Percentiles rank a stretch among this genome's conserved stretches.
These are phyloP conservation scores for Candida maesae DNA, from an alignment of 805 yeast genomes.

Conservation along the genomic window DNA sequence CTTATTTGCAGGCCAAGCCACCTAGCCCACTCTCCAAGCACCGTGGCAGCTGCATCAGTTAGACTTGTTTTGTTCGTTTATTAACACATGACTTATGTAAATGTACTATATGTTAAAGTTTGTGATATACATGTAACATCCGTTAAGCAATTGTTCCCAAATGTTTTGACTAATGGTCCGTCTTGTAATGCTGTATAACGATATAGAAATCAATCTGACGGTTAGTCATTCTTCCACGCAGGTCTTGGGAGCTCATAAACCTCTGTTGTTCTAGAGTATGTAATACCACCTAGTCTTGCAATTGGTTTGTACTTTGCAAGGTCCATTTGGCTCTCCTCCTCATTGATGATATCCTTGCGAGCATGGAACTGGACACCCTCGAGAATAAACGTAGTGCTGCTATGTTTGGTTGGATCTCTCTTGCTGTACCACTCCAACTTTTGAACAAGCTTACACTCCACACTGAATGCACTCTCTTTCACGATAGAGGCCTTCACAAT, in stretches of 20 bases:
- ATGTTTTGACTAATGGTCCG: too few relatives aligned
- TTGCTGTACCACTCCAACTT: slow-evolving; percentile 43
- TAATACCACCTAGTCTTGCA: slow-evolving; percentile 49
- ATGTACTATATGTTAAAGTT: too few relatives aligned
- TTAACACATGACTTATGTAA: too few relatives aligned
- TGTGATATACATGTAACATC: too few relatives aligned
- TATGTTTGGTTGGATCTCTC: slow-evolving; percentile 27
- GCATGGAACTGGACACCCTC: slow-evolving; percentile 58
- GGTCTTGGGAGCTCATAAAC: slow-evolving; percentile 31
- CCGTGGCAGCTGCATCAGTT: too few relatives aligned
- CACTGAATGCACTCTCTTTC: slow-evolving; percentile 56
- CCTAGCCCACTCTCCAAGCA: too few relatives aligned
- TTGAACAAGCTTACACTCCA: slow-evolving; percentile 49
- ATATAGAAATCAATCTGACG: too few relatives aligned
- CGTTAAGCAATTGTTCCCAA: too few relatives aligned
- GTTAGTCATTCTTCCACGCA: slow-evolving; percentile 5
- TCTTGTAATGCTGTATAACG: too few relatives aligned
- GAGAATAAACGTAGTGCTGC: slow-evolving; percentile 39
- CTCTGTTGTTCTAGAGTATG: slow-evolving; percentile 41
- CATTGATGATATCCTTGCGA: slow-evolving; percentile 49
- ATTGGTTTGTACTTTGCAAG: slow-evolving; percentile 48
- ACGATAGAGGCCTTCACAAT: slow-evolving; percentile 53
- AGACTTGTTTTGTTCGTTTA: too few relatives aligned
- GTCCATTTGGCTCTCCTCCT: slow-evolving; percentile 38
- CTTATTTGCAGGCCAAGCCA: too few relatives aligned